Conservation (phyloP, 257 asterid genomes). For the Salvia miltiorrhiza region DNA sequence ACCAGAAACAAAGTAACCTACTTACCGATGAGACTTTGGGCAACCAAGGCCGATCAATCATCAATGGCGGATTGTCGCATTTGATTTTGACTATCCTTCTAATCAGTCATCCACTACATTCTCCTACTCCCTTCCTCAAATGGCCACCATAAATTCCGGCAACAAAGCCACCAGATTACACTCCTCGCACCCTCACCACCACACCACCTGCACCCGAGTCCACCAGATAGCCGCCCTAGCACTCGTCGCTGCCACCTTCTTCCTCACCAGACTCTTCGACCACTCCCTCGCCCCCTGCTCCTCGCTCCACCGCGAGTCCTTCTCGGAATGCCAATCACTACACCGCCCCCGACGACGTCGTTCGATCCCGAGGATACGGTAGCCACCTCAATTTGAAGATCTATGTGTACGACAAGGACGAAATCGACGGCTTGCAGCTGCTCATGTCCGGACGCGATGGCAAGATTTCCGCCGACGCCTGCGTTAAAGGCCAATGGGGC, state of each 20-base stretch:
- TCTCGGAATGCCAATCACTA: conserved; percentile 18
- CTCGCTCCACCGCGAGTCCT: conserved; percentile 21
- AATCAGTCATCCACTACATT: not conserved
- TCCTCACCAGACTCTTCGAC: conserved; percentile 72
- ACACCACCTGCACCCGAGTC: conserved; percentile 53
- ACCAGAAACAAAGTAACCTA: too few species aligned
- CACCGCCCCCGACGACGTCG: conserved; percentile 26
- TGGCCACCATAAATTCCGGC: conserved; percentile 39
- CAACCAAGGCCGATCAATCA: too few species aligned
- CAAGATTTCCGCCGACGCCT: conserved; percentile 62
- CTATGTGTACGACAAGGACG: conserved; percentile 81
- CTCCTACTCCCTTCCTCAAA: conserved; percentile 11
- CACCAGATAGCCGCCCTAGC: conserved; percentile 86
- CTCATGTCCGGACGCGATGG: conserved; percentile 78
- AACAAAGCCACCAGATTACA: conserved; percentile 34
- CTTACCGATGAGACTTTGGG: too few species aligned
- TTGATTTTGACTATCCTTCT: not conserved
- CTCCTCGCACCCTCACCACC: conserved; percentile 28
- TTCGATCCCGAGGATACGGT: conserved; percentile 37
- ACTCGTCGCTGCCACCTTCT: conserved; percentile 65
- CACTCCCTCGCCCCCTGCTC: conserved; percentile 42
- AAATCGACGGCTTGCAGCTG: conserved; percentile 68
- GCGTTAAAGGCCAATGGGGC: conserved; percentile 96
- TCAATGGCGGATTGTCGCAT: not conserved
- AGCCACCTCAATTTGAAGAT: conserved; percentile 56